Evolutionary conservation across 2,329 filamentous ascomycete species (phyloP).

Genomic region (Didymellaceae sp.): DNA sequence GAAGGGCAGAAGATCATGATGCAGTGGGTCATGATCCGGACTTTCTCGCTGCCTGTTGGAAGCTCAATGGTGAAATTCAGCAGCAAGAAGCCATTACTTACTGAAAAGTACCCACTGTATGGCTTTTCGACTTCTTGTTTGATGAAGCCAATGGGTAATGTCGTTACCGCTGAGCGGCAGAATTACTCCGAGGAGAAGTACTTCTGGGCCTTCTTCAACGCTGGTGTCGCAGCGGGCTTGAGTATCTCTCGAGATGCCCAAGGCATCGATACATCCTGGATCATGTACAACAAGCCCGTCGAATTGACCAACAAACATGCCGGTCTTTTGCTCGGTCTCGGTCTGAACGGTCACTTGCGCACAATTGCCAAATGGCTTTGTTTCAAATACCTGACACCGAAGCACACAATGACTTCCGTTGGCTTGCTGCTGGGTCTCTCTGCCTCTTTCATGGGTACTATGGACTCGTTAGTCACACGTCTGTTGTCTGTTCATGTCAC

Average conservation of each 20-base stretch:
- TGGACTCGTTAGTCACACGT: conserved; percentile 94
- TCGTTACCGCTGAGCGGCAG: conserved; percentile 87
- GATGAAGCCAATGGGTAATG: conserved; percentile 90
- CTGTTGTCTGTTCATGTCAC: conserved; percentile 95
- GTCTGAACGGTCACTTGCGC: conserved; percentile 93
- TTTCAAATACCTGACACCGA: conserved; percentile 98
- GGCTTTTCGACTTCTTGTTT: conserved; percentile 92
- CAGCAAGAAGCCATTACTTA: conserved; percentile 84
- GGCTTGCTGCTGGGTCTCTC: conserved; percentile 91
- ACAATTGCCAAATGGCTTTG: conserved; percentile 96
- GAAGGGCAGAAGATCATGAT: conserved; percentile 93
- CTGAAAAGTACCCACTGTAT: conserved; percentile 86
- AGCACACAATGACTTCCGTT: conserved; percentile 99
- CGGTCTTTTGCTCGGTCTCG: conserved; percentile 87
- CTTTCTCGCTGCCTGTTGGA: conserved; percentile 85
- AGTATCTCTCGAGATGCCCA: conserved; percentile 88
- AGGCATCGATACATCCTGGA: conserved; percentile 98
- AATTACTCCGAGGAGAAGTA: conserved; percentile 95
- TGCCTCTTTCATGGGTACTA: conserved; percentile 92
- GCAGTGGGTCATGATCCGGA: conserved; percentile 83
- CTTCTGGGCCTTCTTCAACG: conserved; percentile 98
- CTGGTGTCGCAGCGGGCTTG: conserved; percentile 89
- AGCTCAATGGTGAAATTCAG: conserved; percentile 88
- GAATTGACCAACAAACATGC: conserved; percentile 97
- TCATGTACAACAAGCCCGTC: conserved; percentile 93